Evolutionary conservation across 202 grass and related monocot genomes (phyloP).

Genomic region (Eragrostis tef): DNA sequence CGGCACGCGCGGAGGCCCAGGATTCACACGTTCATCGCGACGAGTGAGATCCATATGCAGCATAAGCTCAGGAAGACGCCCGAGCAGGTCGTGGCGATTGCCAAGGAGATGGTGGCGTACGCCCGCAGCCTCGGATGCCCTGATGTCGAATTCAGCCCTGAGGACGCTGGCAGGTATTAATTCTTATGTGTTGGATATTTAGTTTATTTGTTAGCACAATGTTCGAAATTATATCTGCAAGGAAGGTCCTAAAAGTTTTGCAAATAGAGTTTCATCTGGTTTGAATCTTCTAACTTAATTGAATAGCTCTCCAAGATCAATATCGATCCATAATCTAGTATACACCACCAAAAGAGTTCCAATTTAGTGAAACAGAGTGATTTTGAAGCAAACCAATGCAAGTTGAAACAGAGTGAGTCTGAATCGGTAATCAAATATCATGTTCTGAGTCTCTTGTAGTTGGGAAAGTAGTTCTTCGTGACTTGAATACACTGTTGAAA

Average conservation of each 20-base stretch:
- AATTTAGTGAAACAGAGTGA: slow-evolving; percentile 9
- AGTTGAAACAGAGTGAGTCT: not conserved
- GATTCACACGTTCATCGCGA: slow-evolving; percentile 88
- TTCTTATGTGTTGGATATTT: not conserved
- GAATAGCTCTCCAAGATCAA: not conserved
- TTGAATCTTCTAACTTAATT: not conserved
- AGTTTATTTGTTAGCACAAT: not conserved
- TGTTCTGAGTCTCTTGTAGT: not conserved
- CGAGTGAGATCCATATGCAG: slow-evolving; percentile 95
- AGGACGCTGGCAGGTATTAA: slow-evolving; percentile 82
- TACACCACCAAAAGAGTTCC: not conserved
- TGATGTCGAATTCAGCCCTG: slow-evolving; percentile 88
- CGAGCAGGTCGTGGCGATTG: slow-evolving; percentile 73
- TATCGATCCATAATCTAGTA: not conserved
- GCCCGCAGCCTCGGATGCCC: slow-evolving; percentile 73
- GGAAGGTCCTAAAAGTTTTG: not conserved
- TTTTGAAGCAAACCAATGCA: too few relatives aligned
- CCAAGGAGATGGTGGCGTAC: slow-evolving; percentile 85
- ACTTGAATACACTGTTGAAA: not conserved
- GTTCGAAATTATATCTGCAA: not conserved
- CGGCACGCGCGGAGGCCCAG: slow-evolving; percentile 63
- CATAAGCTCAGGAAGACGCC: slow-evolving; percentile 85
- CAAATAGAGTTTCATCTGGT: not conserved
- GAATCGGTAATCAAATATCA: not conserved
- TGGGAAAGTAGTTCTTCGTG: not conserved